Base-by-base conservation (phyloP, 2,329 filamentous ascomycete genomes). In the Acephala macrosclerotiorum region DNA sequence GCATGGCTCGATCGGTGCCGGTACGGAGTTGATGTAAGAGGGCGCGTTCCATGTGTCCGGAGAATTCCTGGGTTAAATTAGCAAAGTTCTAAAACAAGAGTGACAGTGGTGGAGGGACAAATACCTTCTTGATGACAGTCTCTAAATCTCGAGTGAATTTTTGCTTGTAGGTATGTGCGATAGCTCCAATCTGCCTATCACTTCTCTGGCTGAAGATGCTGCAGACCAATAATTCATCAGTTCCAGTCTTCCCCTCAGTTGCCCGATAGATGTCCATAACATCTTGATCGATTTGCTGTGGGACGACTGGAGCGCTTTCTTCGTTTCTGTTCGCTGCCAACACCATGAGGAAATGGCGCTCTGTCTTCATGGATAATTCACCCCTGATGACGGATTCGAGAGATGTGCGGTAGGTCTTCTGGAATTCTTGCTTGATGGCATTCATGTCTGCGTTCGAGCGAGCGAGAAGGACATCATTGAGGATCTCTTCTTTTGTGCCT, bases 1-100 rank as follows among this genome's bases (percentile, higher is more conserved):
- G 90, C 84, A 92, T 91, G 65, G 92, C 93, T 70, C 91, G 92
- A 79, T 97, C 93, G 6, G 87, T 81, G 2, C 92, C 95, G 14
- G 90, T 84, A 12, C 86, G 85, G n/a, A 97, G 81, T 77, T 97
- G 93, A 76, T 89, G 89, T 29, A 96, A 80, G 0, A 98, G 85
- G 0, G 93, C 93, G 18, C 92, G 87, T 77, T 94, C 84, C 94
- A 98, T 97, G 76, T 98, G 95, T 0, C 95, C 95, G 0, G 90
- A 92, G 79, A 97, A 97, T 74, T 96, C 89, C 80, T 89, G 66
- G 9, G 65, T 40, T 45, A 6, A 53, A 59, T 74, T 64, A 74
- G 53, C 57, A 51, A 40, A 16, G 33, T 53, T 14, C 33, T 40
- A 45, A 36, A 16, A 55, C n/a, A 20, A 14, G n/a, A 75, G 18